Evolutionary conservation across 2,329 filamentous ascomycete species (phyloP), one percentile per base, ranked within the genome.

Genomic region (Magnaporthales sp.): DNA sequence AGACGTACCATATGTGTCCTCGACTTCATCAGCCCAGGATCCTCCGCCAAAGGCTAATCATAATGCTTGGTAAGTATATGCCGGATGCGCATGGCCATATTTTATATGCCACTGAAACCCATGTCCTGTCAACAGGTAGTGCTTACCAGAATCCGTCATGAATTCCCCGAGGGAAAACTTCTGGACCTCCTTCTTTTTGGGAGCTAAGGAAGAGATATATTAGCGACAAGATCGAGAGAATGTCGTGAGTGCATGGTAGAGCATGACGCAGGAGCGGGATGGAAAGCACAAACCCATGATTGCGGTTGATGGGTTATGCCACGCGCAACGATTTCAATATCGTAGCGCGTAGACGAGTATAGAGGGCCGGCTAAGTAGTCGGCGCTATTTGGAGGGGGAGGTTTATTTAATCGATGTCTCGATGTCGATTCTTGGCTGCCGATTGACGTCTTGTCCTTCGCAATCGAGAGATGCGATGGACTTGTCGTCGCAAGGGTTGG

Each of bases 11-110:
- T 88, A 86, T 71, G 91, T 86, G 75, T 97, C 93, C 80, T 99
- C 95, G 82, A 99, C 97, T 78, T 99, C 95, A 81, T 99, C 96
- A 74, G 95, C 95, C 95, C 95, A 99, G 73, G 95, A 98, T 76
- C 94, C 38, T 46, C 38, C 93, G 72, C 82, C 84, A 71, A 81
- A 83, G 71, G 80, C 81, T 83, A 84, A 92, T 80, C 86, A 97
- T 94, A 90, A 80, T 92, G 86, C 80, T 97, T 92, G 77, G 86
- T 86, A 84, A 99, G 86, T 87, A 99, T 98, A 81, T 92, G 91
- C 85, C 92, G 92, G 77, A 98, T 89, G 84, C 91, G 92, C 91
- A 99, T 94, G 86, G 96, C 98, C 88, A n/a, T n/a, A 58, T 22
- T 58, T 24, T 26, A 11, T 26, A 22, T 26, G 5, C 11, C 8